Percentiles rank a stretch among this genome's conserved stretches.
phyloP scores from a whole-genome alignment of 257 asterid species.

The Eustoma russellianum region DNA sequence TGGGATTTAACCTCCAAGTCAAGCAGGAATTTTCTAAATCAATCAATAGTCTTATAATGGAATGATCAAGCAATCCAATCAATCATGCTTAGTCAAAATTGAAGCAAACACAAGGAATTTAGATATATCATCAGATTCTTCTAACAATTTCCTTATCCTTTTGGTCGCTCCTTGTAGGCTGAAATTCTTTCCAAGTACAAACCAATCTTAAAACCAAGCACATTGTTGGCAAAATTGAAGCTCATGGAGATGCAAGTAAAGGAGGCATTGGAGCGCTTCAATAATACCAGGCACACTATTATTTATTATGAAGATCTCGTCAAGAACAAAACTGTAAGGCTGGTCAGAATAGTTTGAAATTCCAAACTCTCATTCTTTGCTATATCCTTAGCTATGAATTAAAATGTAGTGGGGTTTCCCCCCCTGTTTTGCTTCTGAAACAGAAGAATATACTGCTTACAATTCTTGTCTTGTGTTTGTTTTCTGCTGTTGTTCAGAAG shows the following conservation, averaged over 20 bases:
- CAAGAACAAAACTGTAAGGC: conserved; percentile 60
- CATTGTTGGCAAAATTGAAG: conserved; percentile 47
- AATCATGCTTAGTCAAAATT: no score
- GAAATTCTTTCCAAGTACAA: conserved; percentile 63
- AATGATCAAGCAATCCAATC: no score
- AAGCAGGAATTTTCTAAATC: no score
- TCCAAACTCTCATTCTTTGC: no score
- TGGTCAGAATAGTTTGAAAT: background rate
- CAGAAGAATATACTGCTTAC: background rate
- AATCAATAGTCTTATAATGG: no score
- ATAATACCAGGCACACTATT: conserved; percentile 56
- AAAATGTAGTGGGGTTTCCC: no score
- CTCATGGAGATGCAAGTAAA: conserved; percentile 47
- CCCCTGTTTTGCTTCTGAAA: no score
- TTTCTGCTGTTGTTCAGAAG: conserved; percentile 34
- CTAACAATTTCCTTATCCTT: background rate
- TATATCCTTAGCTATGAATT: no score
- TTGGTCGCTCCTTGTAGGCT: conserved; percentile 40
- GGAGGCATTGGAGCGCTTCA: conserved; percentile 53
- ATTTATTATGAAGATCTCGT: conserved; percentile 81
- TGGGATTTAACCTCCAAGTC: no score
- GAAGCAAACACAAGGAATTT: no score
- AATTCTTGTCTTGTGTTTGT: background rate
- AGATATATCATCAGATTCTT: no score
- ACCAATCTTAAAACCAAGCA: conserved; percentile 50